A percentile compares a stretch with the other conserved stretches of the same genome.
phyloP scores from a whole-genome alignment of 805 yeast genomes.

The Monosporozyma yasuniensis region DNA sequence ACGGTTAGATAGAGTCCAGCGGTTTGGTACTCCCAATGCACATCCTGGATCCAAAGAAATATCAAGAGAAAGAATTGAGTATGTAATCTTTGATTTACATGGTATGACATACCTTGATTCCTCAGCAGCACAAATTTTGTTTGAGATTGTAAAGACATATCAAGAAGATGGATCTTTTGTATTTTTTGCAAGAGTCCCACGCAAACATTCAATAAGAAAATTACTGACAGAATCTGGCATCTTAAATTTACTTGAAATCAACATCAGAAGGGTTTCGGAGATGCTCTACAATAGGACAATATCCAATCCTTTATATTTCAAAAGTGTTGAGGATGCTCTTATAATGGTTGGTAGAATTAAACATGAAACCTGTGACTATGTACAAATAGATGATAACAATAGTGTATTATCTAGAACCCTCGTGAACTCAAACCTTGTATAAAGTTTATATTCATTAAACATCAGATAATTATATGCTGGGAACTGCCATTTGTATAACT shows the following conservation, averaged over 20 bases:
- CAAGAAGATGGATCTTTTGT: constrained; percentile 46
- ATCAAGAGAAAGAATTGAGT: constrained; percentile 39
- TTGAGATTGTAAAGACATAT: constrained; percentile 40
- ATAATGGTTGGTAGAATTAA: constrained; percentile 4
- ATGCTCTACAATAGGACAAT: background rate
- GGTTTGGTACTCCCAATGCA: constrained; percentile 60
- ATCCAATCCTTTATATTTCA: constrained; percentile 6
- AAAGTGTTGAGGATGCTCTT: constrained; percentile 14
- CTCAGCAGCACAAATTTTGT: constrained; percentile 64
- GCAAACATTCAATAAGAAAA: constrained; percentile 37
- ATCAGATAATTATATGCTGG: no score
- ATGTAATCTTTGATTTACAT: constrained; percentile 64
- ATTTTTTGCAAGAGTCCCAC: constrained; percentile 52
- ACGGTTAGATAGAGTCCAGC: constrained; percentile 59
- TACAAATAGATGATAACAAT: background rate
- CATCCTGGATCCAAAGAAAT: constrained; percentile 66
- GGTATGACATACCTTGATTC: constrained; percentile 81
- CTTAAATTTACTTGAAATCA: constrained; percentile 4
- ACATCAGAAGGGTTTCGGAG: background rate
- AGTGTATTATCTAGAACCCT: background rate
- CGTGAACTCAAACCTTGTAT: constrained; percentile 4
- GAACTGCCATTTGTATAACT: no score
- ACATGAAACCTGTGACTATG: background rate
- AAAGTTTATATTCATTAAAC: no score
- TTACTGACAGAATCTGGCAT: constrained; percentile 52